Conservation (phyloP, 176 grass and related monocot genomes). For the Zoysia japonica region DNA sequence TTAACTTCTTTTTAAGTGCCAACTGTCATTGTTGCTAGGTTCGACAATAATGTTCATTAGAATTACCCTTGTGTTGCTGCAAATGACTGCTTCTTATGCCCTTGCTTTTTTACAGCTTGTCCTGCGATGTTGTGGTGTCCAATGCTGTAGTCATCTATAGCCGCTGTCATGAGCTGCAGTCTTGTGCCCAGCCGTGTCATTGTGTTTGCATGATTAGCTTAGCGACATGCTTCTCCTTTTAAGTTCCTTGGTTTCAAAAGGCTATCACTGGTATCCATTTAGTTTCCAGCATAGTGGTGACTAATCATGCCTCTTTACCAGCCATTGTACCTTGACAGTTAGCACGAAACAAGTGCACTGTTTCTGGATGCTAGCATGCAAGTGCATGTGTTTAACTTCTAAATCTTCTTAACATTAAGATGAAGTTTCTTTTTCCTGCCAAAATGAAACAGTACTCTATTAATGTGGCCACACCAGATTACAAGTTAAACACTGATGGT, state of each 20-base stretch:
- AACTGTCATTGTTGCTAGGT: background rate
- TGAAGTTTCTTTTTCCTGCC: background rate
- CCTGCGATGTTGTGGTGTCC: background rate
- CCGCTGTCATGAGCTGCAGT: background rate
- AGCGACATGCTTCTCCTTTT: background rate
- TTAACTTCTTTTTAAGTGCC: background rate
- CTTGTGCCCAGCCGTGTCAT: background rate
- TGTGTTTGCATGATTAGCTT: background rate
- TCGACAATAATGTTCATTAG: background rate
- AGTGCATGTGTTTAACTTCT: background rate
- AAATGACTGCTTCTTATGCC: background rate
- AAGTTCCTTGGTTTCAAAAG: background rate
- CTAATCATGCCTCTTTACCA: background rate
- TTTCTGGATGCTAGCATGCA: background rate
- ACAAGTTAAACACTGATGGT: background rate
- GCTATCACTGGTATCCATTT: background rate
- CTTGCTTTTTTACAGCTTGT: constrained; percentile 15
- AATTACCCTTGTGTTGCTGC: background rate
- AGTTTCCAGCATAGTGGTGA: background rate
- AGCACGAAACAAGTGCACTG: background rate
- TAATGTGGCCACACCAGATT: background rate
- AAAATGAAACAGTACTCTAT: background rate
- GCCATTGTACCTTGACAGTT: background rate
- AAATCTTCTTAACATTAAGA: background rate
- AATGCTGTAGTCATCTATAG: background rate